A percentile compares a stretch with the other conserved stretches of the same genome.
These are phyloP conservation scores for Salix suchowensis DNA, from an alignment of 345 rosid species.

Conservation along the genomic window DNA sequence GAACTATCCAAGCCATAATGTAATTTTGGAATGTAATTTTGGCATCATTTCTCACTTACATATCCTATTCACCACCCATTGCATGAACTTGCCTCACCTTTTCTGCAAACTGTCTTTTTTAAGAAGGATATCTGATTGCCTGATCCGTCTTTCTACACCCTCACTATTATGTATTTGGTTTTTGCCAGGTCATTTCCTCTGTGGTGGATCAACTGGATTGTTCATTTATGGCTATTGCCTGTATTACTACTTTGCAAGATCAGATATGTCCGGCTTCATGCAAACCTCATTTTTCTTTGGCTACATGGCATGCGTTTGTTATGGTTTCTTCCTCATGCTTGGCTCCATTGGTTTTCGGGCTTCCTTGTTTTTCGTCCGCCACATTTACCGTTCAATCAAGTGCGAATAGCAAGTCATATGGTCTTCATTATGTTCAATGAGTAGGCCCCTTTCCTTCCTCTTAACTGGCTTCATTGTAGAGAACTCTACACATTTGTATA, in stretches of 20 bases:
- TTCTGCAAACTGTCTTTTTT: not conserved
- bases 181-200: constrained; percentile 35
- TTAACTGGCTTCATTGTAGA: not conserved
- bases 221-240: constrained; percentile 43
- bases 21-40: too few species aligned
- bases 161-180: not conserved
- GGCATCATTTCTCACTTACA: too few species aligned
- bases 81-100: not conserved
- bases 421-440: not conserved
- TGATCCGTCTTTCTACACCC: not conserved
- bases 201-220: constrained; percentile 48
- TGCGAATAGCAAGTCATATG: constrained; percentile 13
- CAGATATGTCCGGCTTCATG: constrained; percentile 49
- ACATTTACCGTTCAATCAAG: constrained; percentile 44
- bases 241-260: constrained; percentile 37
- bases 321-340: constrained; percentile 48
- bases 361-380: constrained; percentile 40
- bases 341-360: constrained; percentile 44
- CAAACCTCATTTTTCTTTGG: constrained; percentile 50
- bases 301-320: constrained; percentile 50
- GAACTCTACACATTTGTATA: not conserved
- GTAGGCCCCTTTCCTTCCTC: not conserved
- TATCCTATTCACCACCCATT: not conserved
- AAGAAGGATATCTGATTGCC: not conserved
- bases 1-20: not conserved